Evolutionary conservation across 2,329 filamentous ascomycete genomes (phyloP).

Genomic region (Microdochium nivale): DNA sequence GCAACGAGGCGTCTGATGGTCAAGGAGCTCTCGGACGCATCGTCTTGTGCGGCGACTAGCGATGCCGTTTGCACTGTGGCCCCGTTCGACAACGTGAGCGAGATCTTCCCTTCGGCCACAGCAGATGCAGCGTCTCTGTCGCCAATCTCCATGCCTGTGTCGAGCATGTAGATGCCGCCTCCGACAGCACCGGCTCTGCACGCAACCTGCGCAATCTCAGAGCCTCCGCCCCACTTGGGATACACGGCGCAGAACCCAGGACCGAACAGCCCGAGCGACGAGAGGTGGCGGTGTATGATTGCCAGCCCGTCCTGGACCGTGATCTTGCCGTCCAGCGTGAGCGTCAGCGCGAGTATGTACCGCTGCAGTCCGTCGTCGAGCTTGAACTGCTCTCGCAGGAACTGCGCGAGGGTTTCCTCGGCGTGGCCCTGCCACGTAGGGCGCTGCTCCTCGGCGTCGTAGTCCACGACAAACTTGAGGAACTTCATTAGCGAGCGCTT

Average conservation of each 20-base stretch:
- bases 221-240: conserved; percentile 85
- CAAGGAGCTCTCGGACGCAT: conserved; percentile 12
- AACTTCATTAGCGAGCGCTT: conserved; percentile 92
- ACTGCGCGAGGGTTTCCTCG: conserved; percentile 44
- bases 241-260: conserved; percentile 83
- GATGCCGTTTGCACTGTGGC: conserved; percentile 45
- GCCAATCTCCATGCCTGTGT: conserved; percentile 48
- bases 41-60: conserved; percentile 37
- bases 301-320: conserved; percentile 60
- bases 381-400: conserved; percentile 54
- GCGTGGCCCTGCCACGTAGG: conserved; percentile 52
- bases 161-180: conserved; percentile 82
- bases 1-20: conserved; percentile 54
- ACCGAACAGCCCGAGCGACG: conserved; percentile 81
- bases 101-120: conserved; percentile 19
- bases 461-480: conserved; percentile 74
- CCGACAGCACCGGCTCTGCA: conserved; percentile 89
- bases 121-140: conserved; percentile 13
- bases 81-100: conserved; percentile 46
- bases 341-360: conserved; percentile 56
- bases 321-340: conserved; percentile 58
- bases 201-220: conserved; percentile 83
- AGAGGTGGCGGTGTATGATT: conserved; percentile 69
- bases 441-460: conserved; percentile 46
- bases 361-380: conserved; percentile 61